Percentiles rank a stretch among this genome's conserved stretches.
These are phyloP conservation scores for Stenocarpella maydis DNA, from an alignment of 2,329 filamentous ascomycete species.

Conservation along the genomic window DNA sequence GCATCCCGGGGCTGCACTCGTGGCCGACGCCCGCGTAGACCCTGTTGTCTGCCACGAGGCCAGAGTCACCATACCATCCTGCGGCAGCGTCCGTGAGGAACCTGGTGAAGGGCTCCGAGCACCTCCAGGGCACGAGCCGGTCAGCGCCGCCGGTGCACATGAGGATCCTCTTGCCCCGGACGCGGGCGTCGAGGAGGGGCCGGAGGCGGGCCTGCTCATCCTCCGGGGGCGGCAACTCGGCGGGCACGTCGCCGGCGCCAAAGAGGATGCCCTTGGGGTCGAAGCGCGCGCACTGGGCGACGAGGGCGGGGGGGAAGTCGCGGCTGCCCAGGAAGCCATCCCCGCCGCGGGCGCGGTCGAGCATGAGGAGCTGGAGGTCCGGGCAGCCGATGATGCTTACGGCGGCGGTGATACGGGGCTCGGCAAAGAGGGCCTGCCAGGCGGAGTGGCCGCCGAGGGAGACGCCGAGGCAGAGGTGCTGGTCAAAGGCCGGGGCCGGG, in stretches of 20 bases:
- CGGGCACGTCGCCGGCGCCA: conserved; percentile 53
- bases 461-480: conserved; percentile 81
- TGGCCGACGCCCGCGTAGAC: conserved; percentile 76
- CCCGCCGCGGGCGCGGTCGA: conserved; percentile 75
- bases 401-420: conserved; percentile 79
- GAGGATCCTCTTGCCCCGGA: conserved; percentile 71
- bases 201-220: conserved; percentile 54
- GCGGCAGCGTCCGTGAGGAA: conserved; percentile 65
- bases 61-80: conserved; percentile 63
- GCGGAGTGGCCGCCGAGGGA: conserved; percentile 87
- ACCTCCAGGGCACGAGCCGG: conserved; percentile 74
- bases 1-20: conserved; percentile 73
- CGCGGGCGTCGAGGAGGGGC: conserved; percentile 54
- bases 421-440: conserved; percentile 83
- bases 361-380: conserved; percentile 81
- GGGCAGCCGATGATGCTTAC: conserved; percentile 88
- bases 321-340: conserved; percentile 75
- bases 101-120: conserved; percentile 65
- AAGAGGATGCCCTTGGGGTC: conserved; percentile 84
- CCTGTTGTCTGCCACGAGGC: conserved; percentile 67
- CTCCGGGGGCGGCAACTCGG: conserved; percentile 42
- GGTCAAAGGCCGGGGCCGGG: conserved; percentile 52
- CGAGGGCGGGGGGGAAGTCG: conserved; percentile 77
- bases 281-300: conserved; percentile 67
- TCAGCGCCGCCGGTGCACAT: conserved; percentile 73